phyloP scores from a whole-genome alignment of 768 basidiomycete species.

The Kondoa subrosea region DNA sequence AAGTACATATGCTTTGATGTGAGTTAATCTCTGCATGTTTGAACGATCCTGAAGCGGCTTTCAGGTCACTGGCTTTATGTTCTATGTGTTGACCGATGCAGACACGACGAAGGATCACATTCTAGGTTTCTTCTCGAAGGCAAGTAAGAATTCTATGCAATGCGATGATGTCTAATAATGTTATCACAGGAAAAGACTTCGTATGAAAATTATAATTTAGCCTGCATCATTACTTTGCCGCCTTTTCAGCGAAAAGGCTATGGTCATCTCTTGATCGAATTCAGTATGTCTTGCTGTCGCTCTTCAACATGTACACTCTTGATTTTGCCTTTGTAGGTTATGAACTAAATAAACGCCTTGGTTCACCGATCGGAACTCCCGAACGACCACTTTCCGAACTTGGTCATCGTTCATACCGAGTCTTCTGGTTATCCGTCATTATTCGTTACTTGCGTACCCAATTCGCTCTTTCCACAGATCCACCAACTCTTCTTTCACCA shows the following conservation, averaged over 20 bases:
- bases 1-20: constrained; percentile 94
- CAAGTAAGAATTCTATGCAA: constrained; percentile 22
- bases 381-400: constrained; percentile 89
- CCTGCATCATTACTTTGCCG: constrained; percentile 87
- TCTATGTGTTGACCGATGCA: constrained; percentile 80
- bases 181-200: constrained; percentile 65
- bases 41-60: not conserved
- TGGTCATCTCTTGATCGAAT: constrained; percentile 92
- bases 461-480: constrained; percentile 15
- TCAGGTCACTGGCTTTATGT: constrained; percentile 44
- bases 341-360: constrained; percentile 47
- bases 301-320: not conserved
- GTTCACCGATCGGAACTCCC: constrained; percentile 51
- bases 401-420: constrained; percentile 66
- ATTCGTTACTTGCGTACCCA: constrained; percentile 62
- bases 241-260: constrained; percentile 79
- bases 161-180: not conserved
- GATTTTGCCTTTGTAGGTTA: constrained; percentile 46
- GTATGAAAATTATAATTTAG: constrained; percentile 92
- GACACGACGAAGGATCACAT: constrained; percentile 62
- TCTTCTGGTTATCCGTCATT: constrained; percentile 69
- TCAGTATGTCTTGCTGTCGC: constrained; percentile 48
- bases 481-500: not conserved
- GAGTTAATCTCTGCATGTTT: constrained; percentile 25
- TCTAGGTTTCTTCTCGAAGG: constrained; percentile 60